phyloP scores from a whole-genome alignment of 1,284 basidiomycete genomes.

The Fomes fomentarius region DNA sequence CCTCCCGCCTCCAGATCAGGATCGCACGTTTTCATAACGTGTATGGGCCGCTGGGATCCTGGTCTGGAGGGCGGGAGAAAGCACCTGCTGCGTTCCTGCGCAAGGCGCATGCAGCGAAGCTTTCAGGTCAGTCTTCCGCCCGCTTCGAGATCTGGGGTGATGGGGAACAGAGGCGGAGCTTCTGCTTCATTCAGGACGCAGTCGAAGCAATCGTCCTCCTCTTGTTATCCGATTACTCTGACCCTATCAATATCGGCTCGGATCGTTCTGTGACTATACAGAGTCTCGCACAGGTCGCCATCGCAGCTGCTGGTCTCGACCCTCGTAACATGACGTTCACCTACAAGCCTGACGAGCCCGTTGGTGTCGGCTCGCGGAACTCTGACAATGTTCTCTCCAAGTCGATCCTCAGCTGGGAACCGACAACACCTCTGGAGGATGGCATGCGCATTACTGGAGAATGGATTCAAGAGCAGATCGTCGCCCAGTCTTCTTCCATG shows the following conservation, averaged over 20 bases:
- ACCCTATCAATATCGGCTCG: constrained; percentile 57
- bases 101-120: constrained; percentile 46
- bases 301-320: constrained; percentile 37
- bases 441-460: constrained; percentile 48
- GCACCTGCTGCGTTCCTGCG: constrained; percentile 60
- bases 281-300: constrained; percentile 47
- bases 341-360: constrained; percentile 36
- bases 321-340: constrained; percentile 34
- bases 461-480: constrained; percentile 51
- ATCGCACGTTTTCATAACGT: constrained; percentile 65
- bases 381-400: constrained; percentile 49
- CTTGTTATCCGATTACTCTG: constrained; percentile 38
- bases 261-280: constrained; percentile 46
- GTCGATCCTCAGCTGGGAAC: constrained; percentile 45
- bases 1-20: constrained; percentile 40
- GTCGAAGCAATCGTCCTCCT: constrained; percentile 51
- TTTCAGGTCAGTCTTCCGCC: constrained; percentile 17
- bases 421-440: constrained; percentile 41
- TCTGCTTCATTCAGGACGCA: constrained; percentile 57
- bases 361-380: constrained; percentile 55
- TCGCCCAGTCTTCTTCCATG: constrained; percentile 22
- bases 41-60: constrained; percentile 56
- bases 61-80: constrained; percentile 59
- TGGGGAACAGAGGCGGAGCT: constrained; percentile 55
- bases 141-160: constrained; percentile 61